Percentiles rank a stretch among this genome's conserved stretches.
phyloP scores from a whole-genome alignment of 208 protist genomes.

The Crithidia mellificae region DNA sequence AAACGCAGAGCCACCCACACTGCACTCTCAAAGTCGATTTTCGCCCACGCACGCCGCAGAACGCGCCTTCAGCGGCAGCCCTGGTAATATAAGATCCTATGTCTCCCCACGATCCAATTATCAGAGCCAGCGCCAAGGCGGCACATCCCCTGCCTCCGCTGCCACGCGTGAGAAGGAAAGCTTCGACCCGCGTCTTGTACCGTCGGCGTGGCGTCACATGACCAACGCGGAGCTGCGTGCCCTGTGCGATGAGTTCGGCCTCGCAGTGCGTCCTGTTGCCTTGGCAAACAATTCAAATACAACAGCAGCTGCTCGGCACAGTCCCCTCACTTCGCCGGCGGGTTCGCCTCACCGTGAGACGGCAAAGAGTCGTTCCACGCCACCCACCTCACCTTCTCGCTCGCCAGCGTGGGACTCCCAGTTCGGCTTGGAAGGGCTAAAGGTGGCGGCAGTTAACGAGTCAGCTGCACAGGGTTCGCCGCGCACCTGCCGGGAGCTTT shows the following conservation, averaged over 20 bases:
- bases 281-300: too few relatives aligned
- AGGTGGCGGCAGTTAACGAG: not conserved
- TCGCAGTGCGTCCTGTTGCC: conserved; percentile 5
- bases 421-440: not conserved
- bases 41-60: not conserved
- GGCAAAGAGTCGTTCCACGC: not conserved
- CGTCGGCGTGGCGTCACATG: conserved; percentile 25
- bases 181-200: not conserved
- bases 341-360: not conserved
- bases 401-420: conserved; percentile 4
- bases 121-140: too few relatives aligned
- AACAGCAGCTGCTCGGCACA: not conserved
- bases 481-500: not conserved
- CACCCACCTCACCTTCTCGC: not conserved
- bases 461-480: not conserved
- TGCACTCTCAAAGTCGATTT: not conserved
- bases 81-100: too few relatives aligned
- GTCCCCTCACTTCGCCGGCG: too few relatives aligned
- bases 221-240: conserved; percentile 26
- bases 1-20: too few relatives aligned
- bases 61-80: too few relatives aligned
- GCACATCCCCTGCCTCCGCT: not conserved
- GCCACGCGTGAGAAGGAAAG: too few relatives aligned
- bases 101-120: too few relatives aligned
- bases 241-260: conserved; percentile 17